Conservation (phyloP, 2,329 filamentous ascomycete genomes). For the Talaromyces sp. region DNA sequence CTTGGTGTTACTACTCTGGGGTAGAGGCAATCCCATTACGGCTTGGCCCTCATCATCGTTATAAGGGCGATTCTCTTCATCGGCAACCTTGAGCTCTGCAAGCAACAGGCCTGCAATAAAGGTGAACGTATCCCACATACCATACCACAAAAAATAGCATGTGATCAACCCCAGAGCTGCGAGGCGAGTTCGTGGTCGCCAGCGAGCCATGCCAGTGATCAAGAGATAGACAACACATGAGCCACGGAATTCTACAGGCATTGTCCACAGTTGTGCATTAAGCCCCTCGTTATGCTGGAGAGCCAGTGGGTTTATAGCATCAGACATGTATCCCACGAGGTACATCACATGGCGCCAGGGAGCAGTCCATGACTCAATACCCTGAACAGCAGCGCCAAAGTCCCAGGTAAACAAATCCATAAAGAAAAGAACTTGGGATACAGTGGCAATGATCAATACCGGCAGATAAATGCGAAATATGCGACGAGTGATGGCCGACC, state of each 20-base stretch:
- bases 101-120: conserved; percentile 20
- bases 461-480: conserved; percentile 20
- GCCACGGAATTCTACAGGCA: conserved; percentile 20
- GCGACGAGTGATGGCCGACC: conserved; percentile 17
- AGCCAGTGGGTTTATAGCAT: conserved; percentile 18
- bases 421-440: conserved; percentile 18
- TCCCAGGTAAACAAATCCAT: conserved; percentile 17
- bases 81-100: conserved; percentile 12
- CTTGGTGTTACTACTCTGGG: no score
- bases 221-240: conserved; percentile 19
- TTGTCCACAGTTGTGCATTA: conserved; percentile 22
- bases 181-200: conserved; percentile 14
- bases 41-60: no score
- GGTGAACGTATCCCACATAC: conserved; percentile 20
- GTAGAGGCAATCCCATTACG: no score
- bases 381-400: conserved; percentile 16
- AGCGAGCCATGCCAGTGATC: conserved; percentile 15
- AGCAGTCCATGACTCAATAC: conserved; percentile 16
- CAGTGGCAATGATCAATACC: conserved; percentile 13
- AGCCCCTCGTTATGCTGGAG: conserved; percentile 18
- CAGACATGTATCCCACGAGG: conserved; percentile 18
- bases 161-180: conserved; percentile 12
- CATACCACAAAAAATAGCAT: conserved; percentile 18
- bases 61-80: neutral
- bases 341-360: conserved; percentile 17